A percentile compares a stretch with the other conserved stretches of the same genome.
Evolutionary conservation across 78 protist genomes (phyloP).

Genomic region (Creolimax fragrantissima): DNA sequence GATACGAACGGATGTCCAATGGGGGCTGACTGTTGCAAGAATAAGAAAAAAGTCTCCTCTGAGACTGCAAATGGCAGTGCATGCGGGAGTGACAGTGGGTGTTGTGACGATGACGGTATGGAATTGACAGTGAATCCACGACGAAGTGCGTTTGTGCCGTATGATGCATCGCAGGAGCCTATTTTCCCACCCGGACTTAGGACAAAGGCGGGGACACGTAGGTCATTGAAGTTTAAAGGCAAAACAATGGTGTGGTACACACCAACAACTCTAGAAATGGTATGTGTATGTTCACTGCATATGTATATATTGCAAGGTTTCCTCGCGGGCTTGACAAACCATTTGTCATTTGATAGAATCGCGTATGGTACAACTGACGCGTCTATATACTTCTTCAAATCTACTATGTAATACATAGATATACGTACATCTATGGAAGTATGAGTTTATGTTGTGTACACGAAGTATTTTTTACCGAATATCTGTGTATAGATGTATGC

Average conservation of each 20-base stretch:
- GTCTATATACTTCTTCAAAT: too few species aligned
- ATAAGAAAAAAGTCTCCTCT: neutral
- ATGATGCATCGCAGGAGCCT: conserved; percentile 45
- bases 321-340: too few species aligned
- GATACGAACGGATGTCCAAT: neutral
- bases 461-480: too few species aligned
- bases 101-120: neutral
- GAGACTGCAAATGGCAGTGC: neutral
- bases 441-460: too few species aligned
- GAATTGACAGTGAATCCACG: neutral
- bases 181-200: conserved; percentile 58
- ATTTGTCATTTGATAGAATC: too few species aligned
- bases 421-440: too few species aligned
- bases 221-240: conserved; percentile 18
- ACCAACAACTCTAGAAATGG: conserved; percentile 47
- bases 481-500: too few species aligned
- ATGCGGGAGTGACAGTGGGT: neutral
- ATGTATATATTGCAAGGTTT: too few species aligned
- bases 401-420: too few species aligned
- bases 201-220: neutral
- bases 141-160: neutral
- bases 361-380: too few species aligned
- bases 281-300: too few species aligned
- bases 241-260: conserved; percentile 46
- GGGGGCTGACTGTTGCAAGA: conserved; percentile 17